These are phyloP conservation scores for Mycena sp. DNA, from an alignment of 1,284 basidiomycete species.

Conservation along the genomic window DNA sequence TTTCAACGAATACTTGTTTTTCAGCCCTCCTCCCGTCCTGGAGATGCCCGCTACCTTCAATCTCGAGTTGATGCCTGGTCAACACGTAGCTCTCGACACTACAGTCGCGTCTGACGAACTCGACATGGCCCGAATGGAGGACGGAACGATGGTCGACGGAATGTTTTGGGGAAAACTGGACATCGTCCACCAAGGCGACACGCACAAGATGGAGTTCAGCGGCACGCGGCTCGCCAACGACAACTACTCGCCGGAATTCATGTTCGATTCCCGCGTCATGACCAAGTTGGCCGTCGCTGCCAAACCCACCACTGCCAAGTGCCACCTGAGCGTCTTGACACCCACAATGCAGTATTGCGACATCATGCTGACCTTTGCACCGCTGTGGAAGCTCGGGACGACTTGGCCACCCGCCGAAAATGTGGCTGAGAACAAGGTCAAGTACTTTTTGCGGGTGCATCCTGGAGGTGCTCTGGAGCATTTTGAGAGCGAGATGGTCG, in stretches of 20 bases:
- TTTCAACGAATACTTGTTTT: conserved; percentile 19
- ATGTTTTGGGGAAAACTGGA: conserved; percentile 86
- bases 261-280: conserved; percentile 79
- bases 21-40: conserved; percentile 80
- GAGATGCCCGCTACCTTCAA: conserved; percentile 87
- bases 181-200: conserved; percentile 79
- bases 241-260: conserved; percentile 69
- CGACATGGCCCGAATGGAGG: conserved; percentile 88
- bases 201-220: conserved; percentile 80
- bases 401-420: conserved; percentile 81
- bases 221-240: conserved; percentile 76
- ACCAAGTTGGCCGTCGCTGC: conserved; percentile 75
- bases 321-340: conserved; percentile 74
- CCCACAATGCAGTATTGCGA: conserved; percentile 80
- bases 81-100: conserved; percentile 79
- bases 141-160: conserved; percentile 83
- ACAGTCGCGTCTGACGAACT: conserved; percentile 79
- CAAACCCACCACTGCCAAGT: conserved; percentile 77
- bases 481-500: conserved; percentile 78
- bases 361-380: conserved; percentile 71
- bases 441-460: conserved; percentile 81
- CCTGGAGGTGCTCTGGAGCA: conserved; percentile 84
- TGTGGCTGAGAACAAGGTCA: conserved; percentile 73
- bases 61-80: conserved; percentile 78
- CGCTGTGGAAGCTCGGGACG: conserved; percentile 73